phyloP scores from a whole-genome alignment of 2,329 filamentous ascomycete genomes.

The Diaporthe sp. region DNA sequence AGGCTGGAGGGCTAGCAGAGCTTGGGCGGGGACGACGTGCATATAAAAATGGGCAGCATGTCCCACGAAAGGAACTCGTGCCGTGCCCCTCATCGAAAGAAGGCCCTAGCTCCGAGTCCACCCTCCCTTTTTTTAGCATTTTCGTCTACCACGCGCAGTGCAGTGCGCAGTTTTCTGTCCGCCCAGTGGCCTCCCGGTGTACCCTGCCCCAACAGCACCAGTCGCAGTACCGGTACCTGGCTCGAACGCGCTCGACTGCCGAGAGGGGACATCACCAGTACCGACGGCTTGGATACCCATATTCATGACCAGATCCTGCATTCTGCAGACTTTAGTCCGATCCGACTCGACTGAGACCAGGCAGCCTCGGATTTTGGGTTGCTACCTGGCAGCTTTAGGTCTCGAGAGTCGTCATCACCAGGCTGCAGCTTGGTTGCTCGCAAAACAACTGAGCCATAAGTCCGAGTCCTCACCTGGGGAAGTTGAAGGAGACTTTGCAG shows the following conservation, averaged over 20 bases:
- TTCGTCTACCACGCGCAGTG: conserved; percentile 4
- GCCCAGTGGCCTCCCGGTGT: conserved; percentile 7
- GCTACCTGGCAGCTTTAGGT: background rate
- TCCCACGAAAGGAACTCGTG: conserved; percentile 30
- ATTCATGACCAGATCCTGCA: background rate
- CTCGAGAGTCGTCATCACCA: conserved; percentile 5
- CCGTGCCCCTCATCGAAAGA: conserved; percentile 22
- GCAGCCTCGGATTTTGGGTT: background rate
- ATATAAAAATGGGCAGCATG: conserved; percentile 34
- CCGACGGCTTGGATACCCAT: conserved; percentile 19
- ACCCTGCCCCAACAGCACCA: conserved; percentile 20
- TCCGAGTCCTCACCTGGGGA: background rate
- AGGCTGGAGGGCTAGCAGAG: conserved; percentile 23
- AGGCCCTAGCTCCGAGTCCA: conserved; percentile 24
- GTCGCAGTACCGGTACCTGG: background rate
- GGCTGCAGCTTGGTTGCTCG: conserved; percentile 14
- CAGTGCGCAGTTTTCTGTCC: conserved; percentile 18
- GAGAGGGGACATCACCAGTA: conserved; percentile 14
- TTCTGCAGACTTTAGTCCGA: background rate
- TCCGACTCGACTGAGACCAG: conserved; percentile 3
- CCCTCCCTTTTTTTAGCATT: conserved; percentile 28
- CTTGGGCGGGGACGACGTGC: conserved; percentile 31
- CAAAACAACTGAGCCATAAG: background rate
- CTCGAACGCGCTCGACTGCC: conserved; percentile 18
- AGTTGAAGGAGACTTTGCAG: background rate